Percentiles rank a stretch among this genome's conserved stretches.
phyloP scores from a whole-genome alignment of 176 grass and related monocot species.

The Aegilops tauschii region DNA sequence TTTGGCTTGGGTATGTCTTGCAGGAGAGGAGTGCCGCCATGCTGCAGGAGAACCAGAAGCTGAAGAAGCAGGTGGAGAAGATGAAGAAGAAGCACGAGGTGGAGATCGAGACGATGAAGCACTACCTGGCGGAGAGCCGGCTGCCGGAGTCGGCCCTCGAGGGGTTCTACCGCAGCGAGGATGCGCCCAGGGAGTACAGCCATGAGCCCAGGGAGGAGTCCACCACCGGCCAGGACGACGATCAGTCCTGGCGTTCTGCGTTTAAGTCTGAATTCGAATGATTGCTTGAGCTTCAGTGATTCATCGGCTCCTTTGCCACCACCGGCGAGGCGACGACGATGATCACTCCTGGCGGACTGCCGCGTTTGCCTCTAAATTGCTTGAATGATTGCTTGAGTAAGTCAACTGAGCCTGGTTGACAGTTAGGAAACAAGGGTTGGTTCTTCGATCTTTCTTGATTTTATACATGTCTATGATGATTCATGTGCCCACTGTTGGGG shows the following conservation, averaged over 20 bases:
- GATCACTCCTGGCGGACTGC: slow-evolving; percentile 80
- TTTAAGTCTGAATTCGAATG: slow-evolving; percentile 65
- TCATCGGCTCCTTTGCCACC: slow-evolving; percentile 30
- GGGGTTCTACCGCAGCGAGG: slow-evolving; percentile 45
- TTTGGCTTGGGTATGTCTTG: slow-evolving; percentile 5
- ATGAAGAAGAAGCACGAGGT: slow-evolving; percentile 79
- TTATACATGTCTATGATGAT: slow-evolving; percentile 10
- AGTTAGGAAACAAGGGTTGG: neutral
- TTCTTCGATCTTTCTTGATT: neutral
- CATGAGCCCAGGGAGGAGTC: neutral
- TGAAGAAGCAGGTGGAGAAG: slow-evolving; percentile 89
- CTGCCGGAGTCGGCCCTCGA: slow-evolving; percentile 80
- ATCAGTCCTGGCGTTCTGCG: slow-evolving; percentile 81
- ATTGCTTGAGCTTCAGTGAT: slow-evolving; percentile 3
- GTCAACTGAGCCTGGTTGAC: slow-evolving; percentile 55
- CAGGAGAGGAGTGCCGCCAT: slow-evolving; percentile 53
- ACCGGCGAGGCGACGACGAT: slow-evolving; percentile 22
- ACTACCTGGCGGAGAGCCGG: slow-evolving; percentile 86
- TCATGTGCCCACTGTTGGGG: slow-evolving; percentile 1
- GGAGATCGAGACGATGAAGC: slow-evolving; percentile 93
- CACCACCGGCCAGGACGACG: slow-evolving; percentile 31
- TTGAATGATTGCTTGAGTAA: slow-evolving; percentile 37
- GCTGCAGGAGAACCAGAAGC: slow-evolving; percentile 74
- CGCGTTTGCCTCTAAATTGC: slow-evolving; percentile 50
- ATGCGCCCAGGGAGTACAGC: slow-evolving; percentile 9